Evolutionary conservation across 1,139 yeast species (phyloP).

Genomic region (Hansenula anomala): DNA sequence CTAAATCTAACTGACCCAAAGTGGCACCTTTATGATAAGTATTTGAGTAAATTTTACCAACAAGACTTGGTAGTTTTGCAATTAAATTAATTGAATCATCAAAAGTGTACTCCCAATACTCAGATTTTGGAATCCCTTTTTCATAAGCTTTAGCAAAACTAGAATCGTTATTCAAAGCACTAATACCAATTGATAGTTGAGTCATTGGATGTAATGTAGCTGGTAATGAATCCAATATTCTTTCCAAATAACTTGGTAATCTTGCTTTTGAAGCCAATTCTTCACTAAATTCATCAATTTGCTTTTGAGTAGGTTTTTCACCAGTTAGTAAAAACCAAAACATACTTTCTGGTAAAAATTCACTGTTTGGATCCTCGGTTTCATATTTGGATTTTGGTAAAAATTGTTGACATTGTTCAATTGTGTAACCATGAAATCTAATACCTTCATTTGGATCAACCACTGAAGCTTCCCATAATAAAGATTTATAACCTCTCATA

Average conservation of each 20-base stretch:
- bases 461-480: slow-evolving; percentile 52
- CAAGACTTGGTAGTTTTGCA: slow-evolving; percentile 63
- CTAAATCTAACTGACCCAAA: slow-evolving; percentile 19
- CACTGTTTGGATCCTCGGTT: slow-evolving; percentile 31
- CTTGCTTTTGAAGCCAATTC: slow-evolving; percentile 56
- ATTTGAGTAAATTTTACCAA: slow-evolving; percentile 64
- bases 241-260: slow-evolving; percentile 50
- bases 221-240: slow-evolving; percentile 52
- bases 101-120: slow-evolving; percentile 64
- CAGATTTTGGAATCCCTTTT: slow-evolving; percentile 60
- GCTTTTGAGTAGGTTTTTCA: slow-evolving; percentile 52
- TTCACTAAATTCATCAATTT: slow-evolving; percentile 46
- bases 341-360: slow-evolving; percentile 58
- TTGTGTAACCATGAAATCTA: slow-evolving; percentile 49
- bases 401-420: slow-evolving; percentile 42
- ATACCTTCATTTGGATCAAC: slow-evolving; percentile 51
- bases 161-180: slow-evolving; percentile 55
- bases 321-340: slow-evolving; percentile 64
- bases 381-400: slow-evolving; percentile 36
- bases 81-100: slow-evolving; percentile 62
- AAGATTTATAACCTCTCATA: slow-evolving; percentile 47
- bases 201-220: slow-evolving; percentile 65
- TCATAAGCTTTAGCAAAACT: slow-evolving; percentile 68
- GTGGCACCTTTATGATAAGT: slow-evolving; percentile 38
- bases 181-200: slow-evolving; percentile 61